phyloP scores from a whole-genome alignment of 2,329 filamentous ascomycete species.

The Ophiostoma tasmaniense region DNA sequence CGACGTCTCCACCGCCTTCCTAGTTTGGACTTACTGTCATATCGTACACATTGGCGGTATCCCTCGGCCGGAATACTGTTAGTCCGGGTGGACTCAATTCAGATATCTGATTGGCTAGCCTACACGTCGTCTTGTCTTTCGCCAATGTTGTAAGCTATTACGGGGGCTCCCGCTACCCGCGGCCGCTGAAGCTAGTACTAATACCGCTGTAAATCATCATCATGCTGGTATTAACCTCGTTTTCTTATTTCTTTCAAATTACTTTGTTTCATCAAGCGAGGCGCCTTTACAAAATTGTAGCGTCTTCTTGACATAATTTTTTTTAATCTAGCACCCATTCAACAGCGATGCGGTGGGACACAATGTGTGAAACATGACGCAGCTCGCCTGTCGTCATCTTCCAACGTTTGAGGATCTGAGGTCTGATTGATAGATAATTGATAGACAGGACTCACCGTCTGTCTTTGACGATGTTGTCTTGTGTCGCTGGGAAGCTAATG shows the following conservation, averaged over 20 bases:
- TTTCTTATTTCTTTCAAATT: not conserved
- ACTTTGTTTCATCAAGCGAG: not conserved
- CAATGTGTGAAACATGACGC: not conserved
- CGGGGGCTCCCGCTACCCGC: slow-evolving; percentile 5
- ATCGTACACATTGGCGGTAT: not conserved
- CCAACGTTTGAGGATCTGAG: not conserved
- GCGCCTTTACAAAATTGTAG: not conserved
- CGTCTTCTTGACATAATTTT: not conserved
- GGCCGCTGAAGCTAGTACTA: not conserved
- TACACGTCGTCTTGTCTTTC: not conserved
- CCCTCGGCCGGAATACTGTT: slow-evolving; percentile 4
- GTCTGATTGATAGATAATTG: no score
- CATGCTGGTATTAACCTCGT: not conserved
- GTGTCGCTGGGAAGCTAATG: no score
- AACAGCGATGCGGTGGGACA: not conserved
- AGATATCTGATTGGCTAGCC: not conserved
- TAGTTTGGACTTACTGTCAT: not conserved
- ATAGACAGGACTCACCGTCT: not conserved
- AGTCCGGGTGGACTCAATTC: not conserved
- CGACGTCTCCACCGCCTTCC: not conserved
- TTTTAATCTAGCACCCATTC: not conserved
- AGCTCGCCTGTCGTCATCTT: slow-evolving; percentile 5
- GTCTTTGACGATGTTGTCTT: not conserved
- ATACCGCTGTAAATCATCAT: not conserved
- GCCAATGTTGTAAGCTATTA: not conserved